phyloP scores from a whole-genome alignment of 1,284 basidiomycete genomes.

The Naganishia cerealis region DNA sequence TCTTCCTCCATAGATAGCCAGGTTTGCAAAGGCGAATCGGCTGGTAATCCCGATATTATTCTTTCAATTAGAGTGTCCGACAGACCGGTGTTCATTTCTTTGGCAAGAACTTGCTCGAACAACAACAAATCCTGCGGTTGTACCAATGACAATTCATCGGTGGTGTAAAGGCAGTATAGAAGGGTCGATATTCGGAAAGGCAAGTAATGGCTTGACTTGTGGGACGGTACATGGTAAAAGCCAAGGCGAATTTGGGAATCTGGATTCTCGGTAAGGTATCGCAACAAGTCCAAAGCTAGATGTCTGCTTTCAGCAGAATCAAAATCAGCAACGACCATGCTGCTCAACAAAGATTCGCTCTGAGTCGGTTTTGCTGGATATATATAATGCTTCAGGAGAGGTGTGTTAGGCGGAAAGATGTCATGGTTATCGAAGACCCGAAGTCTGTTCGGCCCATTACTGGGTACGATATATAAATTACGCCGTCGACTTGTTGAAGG shows the following conservation, averaged over 20 bases:
- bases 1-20: constrained; percentile 7
- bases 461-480: constrained; percentile 58
- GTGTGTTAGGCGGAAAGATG: constrained; percentile 40
- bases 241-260: constrained; percentile 49
- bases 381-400: constrained; percentile 58
- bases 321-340: constrained; percentile 77
- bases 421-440: constrained; percentile 40
- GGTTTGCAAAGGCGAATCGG: background rate
- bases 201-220: constrained; percentile 23
- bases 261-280: constrained; percentile 59
- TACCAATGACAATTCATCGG: constrained; percentile 37
- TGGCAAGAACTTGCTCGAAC: constrained; percentile 44
- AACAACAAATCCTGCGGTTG: constrained; percentile 43
- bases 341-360: constrained; percentile 53
- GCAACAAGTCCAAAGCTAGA: constrained; percentile 65
- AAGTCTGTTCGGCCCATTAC: constrained; percentile 39
- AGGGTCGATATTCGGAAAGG: constrained; percentile 45
- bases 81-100: constrained; percentile 35
- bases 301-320: constrained; percentile 64
- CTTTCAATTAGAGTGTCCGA: constrained; percentile 32
- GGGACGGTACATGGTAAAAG: constrained; percentile 51
- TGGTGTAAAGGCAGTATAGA: constrained; percentile 45
- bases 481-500: constrained; percentile 68
- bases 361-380: constrained; percentile 61
- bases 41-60: constrained; percentile 28